phyloP scores from a whole-genome alignment of 1,284 basidiomycete genomes.

The Puccinia novopanici region DNA sequence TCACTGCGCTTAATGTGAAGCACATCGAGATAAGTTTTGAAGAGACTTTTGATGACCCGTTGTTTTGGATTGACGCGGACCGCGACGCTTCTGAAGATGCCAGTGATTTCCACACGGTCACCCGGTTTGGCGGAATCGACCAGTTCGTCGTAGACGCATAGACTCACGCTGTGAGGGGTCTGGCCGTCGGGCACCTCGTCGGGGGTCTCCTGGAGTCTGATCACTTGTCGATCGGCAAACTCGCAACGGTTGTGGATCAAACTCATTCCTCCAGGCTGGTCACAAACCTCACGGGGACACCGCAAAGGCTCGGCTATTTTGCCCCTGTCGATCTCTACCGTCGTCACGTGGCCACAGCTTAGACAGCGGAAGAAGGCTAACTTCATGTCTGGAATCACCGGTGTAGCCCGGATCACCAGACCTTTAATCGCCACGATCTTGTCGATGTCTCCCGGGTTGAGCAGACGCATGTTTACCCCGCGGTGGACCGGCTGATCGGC shows the following conservation, averaged over 20 bases:
- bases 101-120: conserved; percentile 85
- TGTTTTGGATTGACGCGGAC: conserved; percentile 90
- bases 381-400: conserved; percentile 98
- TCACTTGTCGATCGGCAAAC: conserved; percentile 92
- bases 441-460: conserved; percentile 91
- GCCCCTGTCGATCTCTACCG: conserved; percentile 92
- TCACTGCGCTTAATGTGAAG: conserved; percentile 83
- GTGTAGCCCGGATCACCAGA: conserved; percentile 93
- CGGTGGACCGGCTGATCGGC: conserved; percentile 42
- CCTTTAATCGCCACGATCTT: conserved; percentile 94
- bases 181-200: conserved; percentile 97
- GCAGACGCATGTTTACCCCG: conserved; percentile 79
- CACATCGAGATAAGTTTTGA: conserved; percentile 95
- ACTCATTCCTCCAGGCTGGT: conserved; percentile 81
- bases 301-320: conserved; percentile 87
- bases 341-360: conserved; percentile 90
- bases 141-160: conserved; percentile 95
- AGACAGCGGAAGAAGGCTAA: conserved; percentile 94
- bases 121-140: conserved; percentile 94
- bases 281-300: conserved; percentile 90
- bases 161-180: conserved; percentile 92
- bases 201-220: conserved; percentile 93
- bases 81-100: conserved; percentile 91
- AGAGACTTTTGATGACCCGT: conserved; percentile 87
- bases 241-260: conserved; percentile 96